phyloP scores from a whole-genome alignment of 2,329 filamentous ascomycete species.

The Ceratocystis cubensis region DNA sequence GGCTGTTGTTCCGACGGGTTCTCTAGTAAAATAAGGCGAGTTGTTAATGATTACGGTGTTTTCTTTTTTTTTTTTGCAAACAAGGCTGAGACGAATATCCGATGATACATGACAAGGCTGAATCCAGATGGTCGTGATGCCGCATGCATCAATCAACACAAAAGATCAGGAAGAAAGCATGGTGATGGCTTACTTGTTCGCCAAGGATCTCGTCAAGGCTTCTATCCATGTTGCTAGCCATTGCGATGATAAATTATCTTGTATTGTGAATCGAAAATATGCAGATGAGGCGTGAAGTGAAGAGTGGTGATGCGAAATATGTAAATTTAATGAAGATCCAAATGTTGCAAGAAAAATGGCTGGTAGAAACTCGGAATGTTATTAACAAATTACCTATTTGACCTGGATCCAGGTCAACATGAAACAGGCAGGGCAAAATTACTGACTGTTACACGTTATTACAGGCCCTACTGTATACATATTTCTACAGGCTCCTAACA shows the following conservation, averaged over 20 bases:
- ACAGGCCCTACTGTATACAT: neutral
- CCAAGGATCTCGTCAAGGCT: slow-evolving; percentile 46
- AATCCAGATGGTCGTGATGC: neutral
- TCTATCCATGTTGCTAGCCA: slow-evolving; percentile 39
- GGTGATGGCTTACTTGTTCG: slow-evolving; percentile 32
- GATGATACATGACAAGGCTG: slow-evolving; percentile 13
- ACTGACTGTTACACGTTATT: neutral
- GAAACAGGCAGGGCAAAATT: slow-evolving; percentile 6
- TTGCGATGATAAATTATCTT: slow-evolving; percentile 22
- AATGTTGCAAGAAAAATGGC: slow-evolving; percentile 11
- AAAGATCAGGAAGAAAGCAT: neutral
- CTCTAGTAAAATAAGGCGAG: neutral
- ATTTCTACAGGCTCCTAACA: neutral
- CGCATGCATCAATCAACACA: neutral
- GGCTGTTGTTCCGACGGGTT: slow-evolving; percentile 15
- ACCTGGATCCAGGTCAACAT: slow-evolving; percentile 10
- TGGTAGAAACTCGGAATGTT: neutral
- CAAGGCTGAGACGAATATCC: neutral
- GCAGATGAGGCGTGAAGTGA: neutral
- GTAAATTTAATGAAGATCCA: slow-evolving; percentile 12
- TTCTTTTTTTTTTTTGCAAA: neutral
- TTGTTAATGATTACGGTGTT: neutral
- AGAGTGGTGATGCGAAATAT: neutral
- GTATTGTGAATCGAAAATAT: neutral
- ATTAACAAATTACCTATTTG: neutral